Evolutionary conservation across 441 rosid species (phyloP).

Genomic region (Metrosideros polymorpha): DNA sequence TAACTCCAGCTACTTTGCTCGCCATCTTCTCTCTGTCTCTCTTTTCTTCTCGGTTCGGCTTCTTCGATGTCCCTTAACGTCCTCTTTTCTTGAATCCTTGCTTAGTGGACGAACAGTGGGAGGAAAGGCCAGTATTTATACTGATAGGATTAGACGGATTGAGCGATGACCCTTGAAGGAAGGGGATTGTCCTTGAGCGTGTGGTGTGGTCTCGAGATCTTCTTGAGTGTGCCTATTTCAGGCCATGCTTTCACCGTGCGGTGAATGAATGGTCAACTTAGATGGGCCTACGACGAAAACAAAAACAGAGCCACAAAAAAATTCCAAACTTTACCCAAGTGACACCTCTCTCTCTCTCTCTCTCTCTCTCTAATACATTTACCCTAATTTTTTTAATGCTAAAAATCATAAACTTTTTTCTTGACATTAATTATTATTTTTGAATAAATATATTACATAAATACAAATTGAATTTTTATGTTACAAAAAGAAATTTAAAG

Average conservation of each 20-base stretch:
- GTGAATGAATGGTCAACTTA: neutral
- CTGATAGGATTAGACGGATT: neutral
- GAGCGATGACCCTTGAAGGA: neutral
- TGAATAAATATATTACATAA: no score
- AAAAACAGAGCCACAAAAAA: no score
- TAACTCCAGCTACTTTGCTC: conserved; percentile 8
- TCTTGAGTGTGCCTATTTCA: neutral
- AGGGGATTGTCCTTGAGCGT: neutral
- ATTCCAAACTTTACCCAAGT: no score
- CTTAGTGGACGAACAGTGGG: neutral
- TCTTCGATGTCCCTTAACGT: neutral
- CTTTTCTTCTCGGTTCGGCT: neutral
- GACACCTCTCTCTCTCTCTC: no score
- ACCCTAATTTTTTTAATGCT: no score
- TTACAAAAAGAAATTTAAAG: no score
- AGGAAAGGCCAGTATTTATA: neutral
- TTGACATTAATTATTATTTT: no score
- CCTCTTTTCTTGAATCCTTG: neutral
- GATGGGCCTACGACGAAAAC: no score
- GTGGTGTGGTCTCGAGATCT: neutral
- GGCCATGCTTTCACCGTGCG: neutral
- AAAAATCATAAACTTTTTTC: no score
- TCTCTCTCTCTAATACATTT: no score
- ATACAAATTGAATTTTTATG: no score
- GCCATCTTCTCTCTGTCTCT: conserved; percentile 9